Evolutionary conservation across 1,284 basidiomycete genomes (phyloP), one percentile per base, ranked within the genome.

Genomic region (Thelephora terrestris): DNA sequence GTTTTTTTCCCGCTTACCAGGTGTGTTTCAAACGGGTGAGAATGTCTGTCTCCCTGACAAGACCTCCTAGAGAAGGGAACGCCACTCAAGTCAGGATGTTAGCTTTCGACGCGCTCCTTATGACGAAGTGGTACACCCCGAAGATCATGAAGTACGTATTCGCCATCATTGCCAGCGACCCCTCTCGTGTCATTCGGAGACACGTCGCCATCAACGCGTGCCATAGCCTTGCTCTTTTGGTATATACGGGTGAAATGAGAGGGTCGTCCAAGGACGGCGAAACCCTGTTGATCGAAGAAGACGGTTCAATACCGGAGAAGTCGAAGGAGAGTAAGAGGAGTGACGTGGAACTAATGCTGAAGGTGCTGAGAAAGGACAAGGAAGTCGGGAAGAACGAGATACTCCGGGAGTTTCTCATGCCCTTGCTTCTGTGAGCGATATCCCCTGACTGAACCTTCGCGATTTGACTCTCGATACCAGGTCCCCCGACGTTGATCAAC

Each of bases 91-190:
- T 99, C 29, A 86, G 96, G 25, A 75, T 92, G 46, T 81, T 89
- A 3, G 95, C 96, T 2, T 94, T 99, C 58, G 93, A 99, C 63
- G 88, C 89, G 18, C 74, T 99, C 4, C 84, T 99, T 66, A 73
- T 98, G 50, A 87, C 90, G 43, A 91, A 89, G 63, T 91, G 88
- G 88, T 90, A 86, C 60, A 74, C 79, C 0, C 81, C 85, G 18
- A 78, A 80, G 56, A 80, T 99, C 52, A 85, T 92, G 71, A 79
- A 82, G 23, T 99, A 98, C 62, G 75, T 97, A 56, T 78, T 96
- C 50, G 78, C 91, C n/a, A 83, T 98, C 47, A 83, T 98, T 67
- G 79, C 84, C 3, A 75, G 84, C 57, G 95, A 99, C 62, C 75
- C 87, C 25, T 97, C 89, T 6, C 79, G 89, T 14, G 65, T 79